phyloP scores from a whole-genome alignment of 805 yeast species.

The Blastobotrys americana region DNA sequence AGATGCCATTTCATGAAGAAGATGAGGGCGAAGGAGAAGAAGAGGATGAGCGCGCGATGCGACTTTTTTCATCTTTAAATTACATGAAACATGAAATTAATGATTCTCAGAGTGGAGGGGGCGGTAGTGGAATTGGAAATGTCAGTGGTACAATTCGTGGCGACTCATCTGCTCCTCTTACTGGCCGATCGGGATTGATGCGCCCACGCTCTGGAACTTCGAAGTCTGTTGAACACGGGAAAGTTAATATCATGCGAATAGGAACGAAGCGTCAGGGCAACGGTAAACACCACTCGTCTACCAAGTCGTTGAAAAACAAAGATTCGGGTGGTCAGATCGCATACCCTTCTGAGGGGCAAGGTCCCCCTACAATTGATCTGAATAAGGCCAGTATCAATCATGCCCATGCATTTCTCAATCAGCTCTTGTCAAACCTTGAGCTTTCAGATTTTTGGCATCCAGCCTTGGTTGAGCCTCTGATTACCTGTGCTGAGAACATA shows the following conservation, averaged over 20 bases:
- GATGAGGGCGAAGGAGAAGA: conserved; percentile 7
- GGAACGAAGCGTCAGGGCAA: conserved; percentile 16
- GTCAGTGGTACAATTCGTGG: background rate
- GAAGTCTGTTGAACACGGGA: conserved; percentile 11
- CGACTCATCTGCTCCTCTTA: too few relatives aligned
- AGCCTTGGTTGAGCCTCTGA: conserved; percentile 44
- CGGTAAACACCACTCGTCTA: background rate
- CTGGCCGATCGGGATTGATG: conserved; percentile 7
- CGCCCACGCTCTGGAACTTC: conserved; percentile 21
- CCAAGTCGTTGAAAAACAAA: background rate
- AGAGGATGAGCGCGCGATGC: conserved; percentile 23
- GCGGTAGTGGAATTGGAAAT: background rate
- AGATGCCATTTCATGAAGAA: too few relatives aligned
- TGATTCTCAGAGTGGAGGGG: background rate
- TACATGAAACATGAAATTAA: conserved; percentile 6
- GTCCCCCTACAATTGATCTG: conserved; percentile 22
- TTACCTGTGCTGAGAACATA: conserved; percentile 49
- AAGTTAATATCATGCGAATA: conserved; percentile 13
- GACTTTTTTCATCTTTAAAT: conserved; percentile 18
- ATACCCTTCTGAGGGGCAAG: too few relatives aligned
- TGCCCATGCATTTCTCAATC: conserved; percentile 24
- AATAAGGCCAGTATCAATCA: conserved; percentile 29
- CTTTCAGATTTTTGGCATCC: conserved; percentile 51
- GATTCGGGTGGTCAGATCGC: background rate
- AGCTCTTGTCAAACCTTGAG: conserved; percentile 28